Conservation (phyloP, 257 asterid species). For the Solanum boliviense region DNA sequence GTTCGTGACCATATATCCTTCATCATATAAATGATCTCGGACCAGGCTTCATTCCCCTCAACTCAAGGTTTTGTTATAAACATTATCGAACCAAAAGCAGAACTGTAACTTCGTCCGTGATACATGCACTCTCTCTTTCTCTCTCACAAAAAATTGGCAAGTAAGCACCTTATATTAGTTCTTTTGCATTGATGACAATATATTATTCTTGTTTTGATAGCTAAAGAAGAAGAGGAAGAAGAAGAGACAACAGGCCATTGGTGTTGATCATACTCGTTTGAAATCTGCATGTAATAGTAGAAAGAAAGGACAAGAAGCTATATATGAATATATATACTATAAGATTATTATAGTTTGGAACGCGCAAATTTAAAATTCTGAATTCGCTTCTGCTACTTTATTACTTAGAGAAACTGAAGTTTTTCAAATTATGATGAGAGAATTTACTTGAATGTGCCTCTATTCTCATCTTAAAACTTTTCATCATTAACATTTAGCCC, state of each 20-base stretch:
- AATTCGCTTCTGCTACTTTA: background rate
- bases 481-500: background rate
- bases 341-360: background rate
- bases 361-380: background rate
- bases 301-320: background rate
- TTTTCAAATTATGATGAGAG: background rate
- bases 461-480: background rate
- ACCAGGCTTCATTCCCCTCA: conserved; percentile 4
- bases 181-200: background rate
- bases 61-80: background rate
- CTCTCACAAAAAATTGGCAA: background rate
- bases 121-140: background rate
- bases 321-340: background rate
- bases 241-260: background rate
- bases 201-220: background rate
- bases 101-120: background rate
- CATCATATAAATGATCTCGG: background rate
- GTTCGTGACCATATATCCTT: background rate
- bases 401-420: background rate
- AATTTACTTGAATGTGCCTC: background rate
- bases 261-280: background rate
- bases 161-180: background rate
- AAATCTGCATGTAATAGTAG: background rate
- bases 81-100: background rate
- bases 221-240: background rate